Conservation (phyloP, 2,329 filamentous ascomycete genomes). For the Alternaria solani region DNA sequence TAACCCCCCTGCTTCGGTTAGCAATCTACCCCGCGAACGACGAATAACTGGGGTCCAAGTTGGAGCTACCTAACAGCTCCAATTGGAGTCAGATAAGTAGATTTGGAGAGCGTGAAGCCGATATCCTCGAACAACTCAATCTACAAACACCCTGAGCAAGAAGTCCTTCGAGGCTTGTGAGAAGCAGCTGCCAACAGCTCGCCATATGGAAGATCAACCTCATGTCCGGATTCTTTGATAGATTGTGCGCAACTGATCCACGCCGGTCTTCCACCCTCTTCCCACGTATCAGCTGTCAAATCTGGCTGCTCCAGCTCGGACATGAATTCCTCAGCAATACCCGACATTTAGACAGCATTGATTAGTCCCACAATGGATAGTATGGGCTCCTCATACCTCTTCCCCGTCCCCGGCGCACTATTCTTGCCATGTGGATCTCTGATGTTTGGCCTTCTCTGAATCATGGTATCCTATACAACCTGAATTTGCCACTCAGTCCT, state of each 20-base stretch:
- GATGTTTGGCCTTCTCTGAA: no score
- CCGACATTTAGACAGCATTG: not conserved
- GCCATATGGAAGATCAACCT: not conserved
- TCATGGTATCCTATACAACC: not conserved
- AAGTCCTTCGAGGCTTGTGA: not conserved
- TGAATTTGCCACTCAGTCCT: not conserved
- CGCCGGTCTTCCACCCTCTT: not conserved
- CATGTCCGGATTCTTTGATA: not conserved
- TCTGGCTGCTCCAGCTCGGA: not conserved
- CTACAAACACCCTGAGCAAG: not conserved
- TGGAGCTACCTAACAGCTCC: constrained; percentile 8
- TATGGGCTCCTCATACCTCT: not conserved
- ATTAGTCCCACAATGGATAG: not conserved
- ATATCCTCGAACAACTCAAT: no score
- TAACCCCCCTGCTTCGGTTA: constrained; percentile 15
- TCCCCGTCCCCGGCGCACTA: not conserved
- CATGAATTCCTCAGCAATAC: not conserved
- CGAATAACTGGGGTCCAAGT: not conserved
- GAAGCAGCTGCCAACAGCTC: not conserved
- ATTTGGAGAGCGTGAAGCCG: constrained; percentile 7
- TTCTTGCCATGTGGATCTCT: not conserved
- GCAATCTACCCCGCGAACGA: constrained; percentile 15
- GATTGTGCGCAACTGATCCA: not conserved
- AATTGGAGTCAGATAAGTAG: constrained; percentile 14
- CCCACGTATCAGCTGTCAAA: not conserved